Percentiles rank a stretch among this genome's conserved stretches.
Evolutionary conservation across 2,329 filamentous ascomycete species (phyloP).

Genomic region (Leptosphaerulina australis): DNA sequence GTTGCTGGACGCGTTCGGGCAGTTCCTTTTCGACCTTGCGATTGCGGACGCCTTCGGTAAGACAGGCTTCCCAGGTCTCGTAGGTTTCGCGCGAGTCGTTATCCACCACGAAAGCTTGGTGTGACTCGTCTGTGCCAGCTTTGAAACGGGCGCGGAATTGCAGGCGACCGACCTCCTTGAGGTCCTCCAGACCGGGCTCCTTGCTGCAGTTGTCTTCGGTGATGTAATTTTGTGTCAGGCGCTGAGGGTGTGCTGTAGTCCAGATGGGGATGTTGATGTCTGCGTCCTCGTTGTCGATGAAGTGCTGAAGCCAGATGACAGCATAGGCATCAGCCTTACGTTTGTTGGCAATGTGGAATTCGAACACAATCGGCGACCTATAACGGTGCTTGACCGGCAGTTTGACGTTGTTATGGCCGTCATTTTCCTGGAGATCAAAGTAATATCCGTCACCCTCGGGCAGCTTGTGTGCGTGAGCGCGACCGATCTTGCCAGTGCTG

Average conservation of each 20-base stretch:
- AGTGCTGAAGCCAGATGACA: constrained; percentile 82
- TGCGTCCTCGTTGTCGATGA: constrained; percentile 78
- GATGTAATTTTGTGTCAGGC: constrained; percentile 90
- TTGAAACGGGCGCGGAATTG: constrained; percentile 84
- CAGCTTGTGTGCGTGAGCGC: constrained; percentile 65
- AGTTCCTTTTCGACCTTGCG: constrained; percentile 75
- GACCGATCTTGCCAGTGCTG: constrained; percentile 72
- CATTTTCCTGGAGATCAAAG: constrained; percentile 62
- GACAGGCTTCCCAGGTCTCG: constrained; percentile 92
- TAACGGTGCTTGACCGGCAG: constrained; percentile 91
- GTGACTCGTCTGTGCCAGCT: constrained; percentile 85
- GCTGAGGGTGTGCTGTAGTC: constrained; percentile 74
- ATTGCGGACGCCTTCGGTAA: constrained; percentile 80
- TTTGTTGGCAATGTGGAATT: constrained; percentile 75
- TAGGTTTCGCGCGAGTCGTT: constrained; percentile 92
- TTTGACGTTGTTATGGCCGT: constrained; percentile 64
- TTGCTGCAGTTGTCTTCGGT: constrained; percentile 74
- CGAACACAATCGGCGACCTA: constrained; percentile 85
- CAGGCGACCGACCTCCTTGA: constrained; percentile 80
- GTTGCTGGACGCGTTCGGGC: constrained; percentile 70
- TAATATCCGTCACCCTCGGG: constrained; percentile 65
- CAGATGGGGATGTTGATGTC: constrained; percentile 90
- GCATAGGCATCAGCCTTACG: constrained; percentile 76
- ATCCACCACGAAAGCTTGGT: constrained; percentile 80
- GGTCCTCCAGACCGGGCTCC: constrained; percentile 73